phyloP scores from a whole-genome alignment of 1,284 basidiomycete species.

The Rhodotorula sp. region DNA sequence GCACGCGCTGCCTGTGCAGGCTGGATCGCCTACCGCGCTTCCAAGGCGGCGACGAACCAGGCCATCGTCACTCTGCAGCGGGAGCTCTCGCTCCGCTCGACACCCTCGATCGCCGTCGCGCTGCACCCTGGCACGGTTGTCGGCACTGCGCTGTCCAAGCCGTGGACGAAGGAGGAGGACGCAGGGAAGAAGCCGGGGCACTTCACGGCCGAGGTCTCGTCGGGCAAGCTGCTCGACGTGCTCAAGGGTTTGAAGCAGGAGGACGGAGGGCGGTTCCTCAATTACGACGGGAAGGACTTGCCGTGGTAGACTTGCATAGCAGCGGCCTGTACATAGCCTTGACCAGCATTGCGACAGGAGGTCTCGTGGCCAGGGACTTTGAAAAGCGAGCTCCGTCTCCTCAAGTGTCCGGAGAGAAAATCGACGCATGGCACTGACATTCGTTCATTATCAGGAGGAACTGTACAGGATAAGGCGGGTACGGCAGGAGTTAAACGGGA shows the following conservation, averaged over 20 bases:
- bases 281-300: conserved; percentile 40
- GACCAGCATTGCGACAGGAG: background rate
- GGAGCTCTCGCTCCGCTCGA: conserved; percentile 41
- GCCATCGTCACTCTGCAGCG: conserved; percentile 47
- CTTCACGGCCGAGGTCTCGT: conserved; percentile 59
- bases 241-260: conserved; percentile 53
- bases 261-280: conserved; percentile 64
- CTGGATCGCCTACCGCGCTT: conserved; percentile 48
- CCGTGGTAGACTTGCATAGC: conserved; percentile 31
- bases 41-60: conserved; percentile 52
- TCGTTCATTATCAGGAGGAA: too few species aligned
- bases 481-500: background rate
- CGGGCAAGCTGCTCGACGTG: conserved; percentile 61
- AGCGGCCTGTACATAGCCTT: background rate
- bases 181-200: conserved; percentile 41
- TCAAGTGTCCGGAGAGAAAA: too few species aligned
- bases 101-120: conserved; percentile 34
- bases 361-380: background rate
- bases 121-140: conserved; percentile 47
- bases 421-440: too few species aligned
- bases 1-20: background rate
- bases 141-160: conserved; percentile 45
- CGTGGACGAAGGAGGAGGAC: conserved; percentile 39
- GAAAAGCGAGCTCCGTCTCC: too few species aligned
- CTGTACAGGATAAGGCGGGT: background rate